Evolutionary conservation across 106 monocot species (phyloP), one percentile per base, ranked within the genome.

Genomic region (Cymbidium sinense): DNA sequence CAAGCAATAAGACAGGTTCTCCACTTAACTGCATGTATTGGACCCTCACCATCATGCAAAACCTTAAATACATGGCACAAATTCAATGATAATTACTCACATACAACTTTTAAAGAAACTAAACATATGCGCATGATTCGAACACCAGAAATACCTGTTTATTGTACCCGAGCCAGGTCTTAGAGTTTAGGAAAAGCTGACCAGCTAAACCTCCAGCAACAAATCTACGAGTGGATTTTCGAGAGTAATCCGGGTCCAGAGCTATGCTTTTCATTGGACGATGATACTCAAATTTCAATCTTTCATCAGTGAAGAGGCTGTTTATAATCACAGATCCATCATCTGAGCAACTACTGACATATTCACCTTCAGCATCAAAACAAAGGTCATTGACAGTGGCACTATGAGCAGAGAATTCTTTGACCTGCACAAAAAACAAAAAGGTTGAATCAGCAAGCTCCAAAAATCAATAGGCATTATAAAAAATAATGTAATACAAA

Each of bases 251-350:
- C 23, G 98, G 98, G 52, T 99, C 94, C 51, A 99, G 67, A 77
- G 98, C 90, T 78, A 99, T 80, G 50, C 94, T 77, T 82, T 94
- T 99, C 98, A 98, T 98, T n/a, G 98, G 98, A 23, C 92, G 98
- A 80, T 92, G 86, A 78, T 94, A 98, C 70, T 92, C 98, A 79
- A 98, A 92, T 78, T 94, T 98, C 73, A 87, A 73, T 74, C 79
- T 90, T 83, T 94, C 98, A 76, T 99, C 92, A 65, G 88, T 94
- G 62, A 99, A 99, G 5, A 99, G 86, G 50, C 94, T 83, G 73
- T 79, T 92, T 87, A 99, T 87, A 11, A 92, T 92, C 25, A 99
- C 84, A 27, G 79, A 84, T 23, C 98, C 98, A 88, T 99, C 98
- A 90, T 99, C 94, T 75, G 98, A 99, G 84, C 98, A 94, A 69